These are phyloP conservation scores for Biscogniauxia marginata DNA, from an alignment of 2,329 filamentous ascomycete genomes.

Conservation along the genomic window DNA sequence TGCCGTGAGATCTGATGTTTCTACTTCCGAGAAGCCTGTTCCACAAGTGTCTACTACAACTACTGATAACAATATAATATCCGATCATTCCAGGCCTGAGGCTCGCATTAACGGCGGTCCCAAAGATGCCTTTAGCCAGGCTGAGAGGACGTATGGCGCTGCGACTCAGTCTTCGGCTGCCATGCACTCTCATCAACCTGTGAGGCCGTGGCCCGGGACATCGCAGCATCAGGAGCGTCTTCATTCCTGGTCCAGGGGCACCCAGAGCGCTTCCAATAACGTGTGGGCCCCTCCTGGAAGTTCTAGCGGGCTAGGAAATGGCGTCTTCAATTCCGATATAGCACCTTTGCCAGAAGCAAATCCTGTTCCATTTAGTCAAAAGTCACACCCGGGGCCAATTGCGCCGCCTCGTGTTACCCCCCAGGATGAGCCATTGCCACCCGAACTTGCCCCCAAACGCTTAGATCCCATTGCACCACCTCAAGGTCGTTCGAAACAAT, in stretches of 20 bases:
- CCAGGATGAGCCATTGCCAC: conserved; percentile 17
- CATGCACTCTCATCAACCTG: conserved; percentile 32
- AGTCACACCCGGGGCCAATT: conserved; percentile 44
- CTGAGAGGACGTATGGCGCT: conserved; percentile 11
- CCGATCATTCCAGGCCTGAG: neutral
- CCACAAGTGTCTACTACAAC: neutral
- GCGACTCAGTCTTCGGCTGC: conserved; percentile 10
- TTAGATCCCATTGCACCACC: conserved; percentile 33
- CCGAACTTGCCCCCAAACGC: conserved; percentile 20
- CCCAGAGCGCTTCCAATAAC: conserved; percentile 52
- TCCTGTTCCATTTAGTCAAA: conserved; percentile 33
- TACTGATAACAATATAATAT: neutral
- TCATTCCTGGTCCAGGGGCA: conserved; percentile 47
- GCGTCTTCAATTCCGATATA: conserved; percentile 68
- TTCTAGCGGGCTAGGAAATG: conserved; percentile 72
- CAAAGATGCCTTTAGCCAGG: conserved; percentile 30
- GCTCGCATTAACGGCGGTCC: conserved; percentile 32
- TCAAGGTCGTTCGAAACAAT: conserved; percentile 1
- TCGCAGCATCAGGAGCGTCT: conserved; percentile 43
- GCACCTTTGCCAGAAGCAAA: conserved; percentile 46
- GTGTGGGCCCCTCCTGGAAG: conserved; percentile 76
- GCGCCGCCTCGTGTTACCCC: conserved; percentile 33
- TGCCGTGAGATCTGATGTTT: conserved; percentile 11
- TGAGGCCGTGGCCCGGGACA: conserved; percentile 28
- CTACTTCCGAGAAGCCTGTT: conserved; percentile 8